Conservation (phyloP, 805 yeast species). For the Clavispora vitiphila region DNA sequence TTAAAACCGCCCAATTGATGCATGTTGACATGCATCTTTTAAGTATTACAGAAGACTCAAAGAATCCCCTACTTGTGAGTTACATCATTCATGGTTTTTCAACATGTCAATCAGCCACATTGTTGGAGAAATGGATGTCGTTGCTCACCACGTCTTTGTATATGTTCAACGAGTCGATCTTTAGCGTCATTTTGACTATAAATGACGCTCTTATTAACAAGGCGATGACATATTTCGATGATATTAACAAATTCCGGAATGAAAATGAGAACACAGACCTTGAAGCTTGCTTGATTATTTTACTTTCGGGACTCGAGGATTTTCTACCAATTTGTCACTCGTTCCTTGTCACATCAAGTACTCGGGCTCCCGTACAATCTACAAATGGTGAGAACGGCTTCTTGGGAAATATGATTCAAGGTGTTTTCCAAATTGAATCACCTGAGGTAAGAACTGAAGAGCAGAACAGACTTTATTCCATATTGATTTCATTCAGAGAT, state of each 20-base stretch:
- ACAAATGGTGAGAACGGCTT: conserved; percentile 42
- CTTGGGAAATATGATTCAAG: conserved; percentile 66
- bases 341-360: conserved; percentile 37
- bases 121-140: conserved; percentile 44
- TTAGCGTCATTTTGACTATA: conserved; percentile 50
- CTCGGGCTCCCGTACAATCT: conserved; percentile 9
- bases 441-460: conserved; percentile 48
- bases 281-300: conserved; percentile 42
- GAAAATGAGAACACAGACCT: conserved; percentile 24
- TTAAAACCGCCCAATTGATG: conserved; percentile 26
- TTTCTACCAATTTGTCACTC: conserved; percentile 56
- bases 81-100: conserved; percentile 49
- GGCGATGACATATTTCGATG: conserved; percentile 27
- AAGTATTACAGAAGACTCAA: conserved; percentile 21
- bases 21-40: conserved; percentile 24
- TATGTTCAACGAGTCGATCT: conserved; percentile 47
- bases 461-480: conserved; percentile 49
- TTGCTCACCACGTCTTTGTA: conserved; percentile 49
- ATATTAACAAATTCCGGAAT: conserved; percentile 15
- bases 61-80: conserved; percentile 31
- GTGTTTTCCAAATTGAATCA: conserved; percentile 71
- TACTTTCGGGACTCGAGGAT: conserved; percentile 60
- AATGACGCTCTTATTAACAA: conserved; percentile 46
- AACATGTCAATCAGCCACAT: conserved; percentile 37
- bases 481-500: conserved; percentile 60